Base-by-base conservation (phyloP, 2,329 filamentous ascomycete genomes). In the Aureobasidium melanogenum region DNA sequence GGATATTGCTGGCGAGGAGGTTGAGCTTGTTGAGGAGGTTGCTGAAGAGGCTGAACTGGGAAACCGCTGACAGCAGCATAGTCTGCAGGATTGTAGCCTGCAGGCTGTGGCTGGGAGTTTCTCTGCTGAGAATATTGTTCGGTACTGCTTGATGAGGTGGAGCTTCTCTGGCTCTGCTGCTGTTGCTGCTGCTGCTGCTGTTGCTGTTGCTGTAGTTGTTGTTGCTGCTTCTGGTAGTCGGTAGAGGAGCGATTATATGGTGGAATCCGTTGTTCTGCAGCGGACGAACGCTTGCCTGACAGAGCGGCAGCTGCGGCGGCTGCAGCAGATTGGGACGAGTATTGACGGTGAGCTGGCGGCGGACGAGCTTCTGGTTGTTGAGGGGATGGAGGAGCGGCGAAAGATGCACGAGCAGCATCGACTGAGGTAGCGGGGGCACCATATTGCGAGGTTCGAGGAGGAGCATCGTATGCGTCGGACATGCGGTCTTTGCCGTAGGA, bases 51-150 rank as follows among this genome's bases (percentile, higher is more conserved):
- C 26, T 60, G 61, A 8, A 62, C 61, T 32, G 62, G 67, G 64
- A 74, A 74, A 38, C 67, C 69, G 54, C 70, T 71, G 36, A 78
- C 75, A 55, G 75, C 73, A 63, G 86, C 88, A 71, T 92, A 94
- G 65, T 87, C 87, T 26, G 84, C 84, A 30, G 89, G 89, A 71
- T 94, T 89, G 72, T 94, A 94, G 67, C 84, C 84, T 30, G 55
- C 55, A 43, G 56, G 56, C 46, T 60, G 56, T 43, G 84, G 79
- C 66, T 82, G 79, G 61, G 61, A 62, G 36, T n/a, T 52, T 38
- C 60, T 50, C 28, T 62, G 54, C 24, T 55, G 50, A 7, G 58
- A 14, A 43, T 63, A 62, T 32, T 63, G 28, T 36, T 62, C 62
- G 32, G 58, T 56, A 17, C 59, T 34, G 17, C 30, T 69, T n/a